Percentiles rank a stretch among this genome's conserved stretches.
Conservation (phyloP, 805 yeast genomes). For the Metschnikowia aberdeeniae region DNA sequence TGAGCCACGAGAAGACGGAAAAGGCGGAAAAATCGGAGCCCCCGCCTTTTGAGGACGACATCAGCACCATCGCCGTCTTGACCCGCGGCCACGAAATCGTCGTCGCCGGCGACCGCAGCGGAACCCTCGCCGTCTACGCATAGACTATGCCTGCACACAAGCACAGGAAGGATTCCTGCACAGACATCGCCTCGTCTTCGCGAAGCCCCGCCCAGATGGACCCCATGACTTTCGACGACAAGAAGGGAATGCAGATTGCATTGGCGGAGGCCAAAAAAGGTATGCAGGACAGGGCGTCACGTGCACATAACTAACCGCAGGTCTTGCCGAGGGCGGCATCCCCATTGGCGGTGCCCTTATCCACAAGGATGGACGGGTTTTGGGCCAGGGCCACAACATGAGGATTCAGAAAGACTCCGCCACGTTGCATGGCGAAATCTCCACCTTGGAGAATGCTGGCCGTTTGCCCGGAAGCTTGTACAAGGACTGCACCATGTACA, state of each 20-base stretch:
- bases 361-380: constrained; percentile 68
- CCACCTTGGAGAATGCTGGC: constrained; percentile 87
- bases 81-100: not conserved
- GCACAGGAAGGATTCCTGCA: not conserved
- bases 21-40: not conserved
- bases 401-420: constrained; percentile 83
- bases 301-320: constrained; percentile 26
- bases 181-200: not conserved
- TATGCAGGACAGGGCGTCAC: constrained; percentile 17
- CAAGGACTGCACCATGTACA: constrained; percentile 84
- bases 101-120: not conserved
- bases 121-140: not conserved
- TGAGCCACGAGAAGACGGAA: constrained; percentile 15
- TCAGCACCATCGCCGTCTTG: not conserved
- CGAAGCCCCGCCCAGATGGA: too few relatives aligned
- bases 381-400: constrained; percentile 89
- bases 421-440: constrained; percentile 87
- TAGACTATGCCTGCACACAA: not conserved
- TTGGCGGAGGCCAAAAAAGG: constrained; percentile 67
- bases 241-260: constrained; percentile 63
- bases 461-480: constrained; percentile 76
- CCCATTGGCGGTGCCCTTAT: constrained; percentile 82
- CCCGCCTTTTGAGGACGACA: not conserved
- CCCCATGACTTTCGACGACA: constrained; percentile 55
- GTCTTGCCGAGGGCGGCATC: constrained; percentile 81